A percentile compares a stretch with the other conserved stretches of the same genome.
Evolutionary conservation across 805 yeast species (phyloP).

Genomic region (Metschnikowia sp.): DNA sequence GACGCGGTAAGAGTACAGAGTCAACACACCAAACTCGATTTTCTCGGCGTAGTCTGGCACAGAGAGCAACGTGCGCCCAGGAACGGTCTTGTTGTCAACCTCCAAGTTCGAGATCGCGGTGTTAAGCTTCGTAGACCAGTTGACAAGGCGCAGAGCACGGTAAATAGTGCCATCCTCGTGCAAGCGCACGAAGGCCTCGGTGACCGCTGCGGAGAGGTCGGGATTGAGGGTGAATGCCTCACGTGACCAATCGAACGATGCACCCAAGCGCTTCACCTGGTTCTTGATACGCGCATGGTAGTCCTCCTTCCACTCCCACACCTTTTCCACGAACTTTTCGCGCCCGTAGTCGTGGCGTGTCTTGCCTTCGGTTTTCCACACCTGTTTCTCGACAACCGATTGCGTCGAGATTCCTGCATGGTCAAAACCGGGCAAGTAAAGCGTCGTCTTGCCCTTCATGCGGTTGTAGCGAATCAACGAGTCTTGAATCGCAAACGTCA

Average conservation of each 20-base stretch:
- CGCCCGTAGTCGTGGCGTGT: conserved; percentile 96
- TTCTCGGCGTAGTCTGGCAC: conserved; percentile 90
- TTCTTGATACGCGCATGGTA: conserved; percentile 82
- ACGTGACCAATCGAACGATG: conserved; percentile 93
- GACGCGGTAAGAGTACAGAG: conserved; percentile 91
- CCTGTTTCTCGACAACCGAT: conserved; percentile 93
- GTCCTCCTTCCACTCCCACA: conserved; percentile 98
- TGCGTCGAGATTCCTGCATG: conserved; percentile 99
- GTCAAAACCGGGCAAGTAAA: conserved; percentile 94
- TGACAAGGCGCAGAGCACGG: conserved; percentile 88
- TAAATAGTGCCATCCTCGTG: conserved; percentile 95
- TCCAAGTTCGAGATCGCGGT: conserved; percentile 96
- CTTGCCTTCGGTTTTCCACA: conserved; percentile 82
- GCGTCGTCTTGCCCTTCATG: conserved; percentile 93
- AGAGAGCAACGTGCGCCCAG: conserved; percentile 73
- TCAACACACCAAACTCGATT: conserved; percentile 93
- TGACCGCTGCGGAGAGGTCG: conserved; percentile 71
- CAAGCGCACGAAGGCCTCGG: conserved; percentile 84
- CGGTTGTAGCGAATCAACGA: conserved; percentile 89
- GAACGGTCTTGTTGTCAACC: conserved; percentile 86
- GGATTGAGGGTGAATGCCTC: conserved; percentile 93
- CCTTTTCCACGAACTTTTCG: conserved; percentile 80
- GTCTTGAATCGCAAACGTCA: conserved; percentile 94
- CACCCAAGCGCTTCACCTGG: conserved; percentile 86
- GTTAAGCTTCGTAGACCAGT: conserved; percentile 93